These are phyloP conservation scores for Fusarium longipes DNA, from an alignment of 2,329 filamentous ascomycete species.

Conservation along the genomic window DNA sequence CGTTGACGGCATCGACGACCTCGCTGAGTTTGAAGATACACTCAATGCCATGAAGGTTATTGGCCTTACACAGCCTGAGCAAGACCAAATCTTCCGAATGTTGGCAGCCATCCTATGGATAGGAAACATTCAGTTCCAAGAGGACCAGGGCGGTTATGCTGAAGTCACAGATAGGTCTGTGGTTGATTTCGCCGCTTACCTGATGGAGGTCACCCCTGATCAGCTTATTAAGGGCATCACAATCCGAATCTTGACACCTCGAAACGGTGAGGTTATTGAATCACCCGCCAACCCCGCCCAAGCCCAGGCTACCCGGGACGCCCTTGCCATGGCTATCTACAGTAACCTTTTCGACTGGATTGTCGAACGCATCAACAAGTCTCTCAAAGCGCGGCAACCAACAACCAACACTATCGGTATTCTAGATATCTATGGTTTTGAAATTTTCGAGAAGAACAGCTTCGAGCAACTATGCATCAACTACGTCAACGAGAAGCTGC, in stretches of 20 bases:
- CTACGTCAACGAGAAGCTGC: constrained; percentile 98
- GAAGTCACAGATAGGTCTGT: constrained; percentile 89
- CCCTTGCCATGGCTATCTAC: constrained; percentile 94
- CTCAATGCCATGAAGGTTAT: constrained; percentile 95
- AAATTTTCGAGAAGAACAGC: constrained; percentile 99
- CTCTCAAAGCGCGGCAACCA: constrained; percentile 80
- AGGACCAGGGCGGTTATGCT: constrained; percentile 91
- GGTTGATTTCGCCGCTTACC: constrained; percentile 92
- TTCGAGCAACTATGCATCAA: constrained; percentile 99
- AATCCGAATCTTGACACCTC: constrained; percentile 81
- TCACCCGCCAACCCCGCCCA: constrained; percentile 88
- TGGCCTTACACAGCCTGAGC: constrained; percentile 86
- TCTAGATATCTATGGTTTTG: constrained; percentile 98
- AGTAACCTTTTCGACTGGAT: constrained; percentile 99
- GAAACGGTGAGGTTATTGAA: constrained; percentile 74
- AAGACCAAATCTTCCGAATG: constrained; percentile 97
- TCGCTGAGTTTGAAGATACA: constrained; percentile 89
- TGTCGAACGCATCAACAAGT: constrained; percentile 89
- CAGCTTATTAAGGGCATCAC: constrained; percentile 89
- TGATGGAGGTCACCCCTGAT: constrained; percentile 85
- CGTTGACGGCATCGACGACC: constrained; percentile 92
- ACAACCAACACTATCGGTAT: constrained; percentile 92
- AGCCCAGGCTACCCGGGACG: constrained; percentile 87
- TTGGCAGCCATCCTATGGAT: constrained; percentile 91
- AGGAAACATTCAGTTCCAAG: constrained; percentile 90